Evolutionary conservation across 1,284 basidiomycete genomes (phyloP).

Genomic region (Singerocomus inundabilis): DNA sequence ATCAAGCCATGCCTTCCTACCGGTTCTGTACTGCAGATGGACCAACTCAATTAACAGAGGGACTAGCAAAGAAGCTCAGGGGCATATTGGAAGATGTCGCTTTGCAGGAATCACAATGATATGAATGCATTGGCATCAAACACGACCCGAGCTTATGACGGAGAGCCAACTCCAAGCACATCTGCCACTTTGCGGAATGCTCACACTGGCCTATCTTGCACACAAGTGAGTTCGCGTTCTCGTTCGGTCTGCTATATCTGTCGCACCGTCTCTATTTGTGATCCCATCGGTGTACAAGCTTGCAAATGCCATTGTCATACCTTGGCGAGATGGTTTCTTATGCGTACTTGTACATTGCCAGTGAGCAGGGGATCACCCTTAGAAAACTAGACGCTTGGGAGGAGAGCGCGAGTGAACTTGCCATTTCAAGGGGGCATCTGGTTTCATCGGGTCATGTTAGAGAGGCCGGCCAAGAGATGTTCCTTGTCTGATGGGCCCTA

Average conservation of each 20-base stretch:
- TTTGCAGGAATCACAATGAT: constrained; percentile 18
- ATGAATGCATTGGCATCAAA: background rate
- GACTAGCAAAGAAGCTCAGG: constrained; percentile 50
- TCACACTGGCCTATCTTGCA: background rate
- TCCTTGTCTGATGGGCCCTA: too few species aligned
- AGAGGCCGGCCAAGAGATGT: background rate
- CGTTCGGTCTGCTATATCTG: background rate
- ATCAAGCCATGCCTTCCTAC: constrained; percentile 78
- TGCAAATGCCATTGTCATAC: background rate
- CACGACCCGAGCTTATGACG: background rate
- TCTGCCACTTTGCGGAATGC: background rate
- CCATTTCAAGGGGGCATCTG: too few species aligned
- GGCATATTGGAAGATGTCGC: constrained; percentile 32
- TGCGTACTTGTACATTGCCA: too few species aligned
- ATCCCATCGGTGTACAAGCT: background rate
- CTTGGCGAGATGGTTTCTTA: too few species aligned
- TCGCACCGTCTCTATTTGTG: background rate
- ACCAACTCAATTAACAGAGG: constrained; percentile 59
- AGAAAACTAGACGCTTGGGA: too few species aligned
- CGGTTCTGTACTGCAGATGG: constrained; percentile 73
- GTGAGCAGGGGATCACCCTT: background rate
- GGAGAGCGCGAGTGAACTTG: too few species aligned
- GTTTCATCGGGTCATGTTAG: background rate
- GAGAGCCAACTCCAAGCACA: background rate
- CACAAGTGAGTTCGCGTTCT: background rate